These are phyloP conservation scores for Puccinia horiana DNA, from an alignment of 1,284 basidiomycete genomes.

Conservation along the genomic window DNA sequence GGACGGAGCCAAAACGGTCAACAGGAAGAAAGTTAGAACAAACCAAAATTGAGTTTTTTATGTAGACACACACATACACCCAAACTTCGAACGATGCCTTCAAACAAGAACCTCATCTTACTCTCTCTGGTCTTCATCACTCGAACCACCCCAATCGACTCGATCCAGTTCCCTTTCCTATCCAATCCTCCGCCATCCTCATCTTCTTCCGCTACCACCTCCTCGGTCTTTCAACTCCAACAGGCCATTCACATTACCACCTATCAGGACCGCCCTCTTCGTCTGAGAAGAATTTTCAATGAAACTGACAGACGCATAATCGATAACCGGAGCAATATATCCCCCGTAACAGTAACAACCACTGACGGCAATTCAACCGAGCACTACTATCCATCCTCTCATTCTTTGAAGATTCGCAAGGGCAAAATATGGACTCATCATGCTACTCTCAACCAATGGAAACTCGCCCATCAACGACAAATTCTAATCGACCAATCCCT, in stretches of 20 bases:
- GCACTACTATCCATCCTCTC: conserved; percentile 25
- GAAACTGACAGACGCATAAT: conserved; percentile 48
- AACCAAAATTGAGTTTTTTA: neutral
- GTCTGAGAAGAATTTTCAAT: conserved; percentile 50
- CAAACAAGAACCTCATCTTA: conserved; percentile 17
- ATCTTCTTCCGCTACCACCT: conserved; percentile 28
- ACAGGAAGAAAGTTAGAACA: neutral
- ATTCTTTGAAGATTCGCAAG: conserved; percentile 30
- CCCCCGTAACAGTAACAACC: neutral
- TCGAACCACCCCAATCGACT: neutral
- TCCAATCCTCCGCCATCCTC: conserved; percentile 29
- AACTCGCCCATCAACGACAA: conserved; percentile 22
- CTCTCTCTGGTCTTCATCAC: conserved; percentile 13
- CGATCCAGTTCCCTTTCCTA: conserved; percentile 50
- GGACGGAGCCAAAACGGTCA: neutral
- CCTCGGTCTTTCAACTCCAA: conserved; percentile 50
- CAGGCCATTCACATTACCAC: conserved; percentile 52
- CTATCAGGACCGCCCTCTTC: conserved; percentile 25
- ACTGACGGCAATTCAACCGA: neutral
- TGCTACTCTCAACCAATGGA: conserved; percentile 50
- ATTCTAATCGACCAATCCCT: conserved; percentile 18
- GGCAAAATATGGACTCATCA: conserved; percentile 50
- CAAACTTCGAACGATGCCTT: neutral
- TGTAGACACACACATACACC: neutral
- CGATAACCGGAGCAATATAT: conserved; percentile 33